Evolutionary conservation across 2,329 filamentous ascomycete genomes (phyloP), one percentile per base, ranked within the genome.

Genomic region (Ceratocystis cubensis): DNA sequence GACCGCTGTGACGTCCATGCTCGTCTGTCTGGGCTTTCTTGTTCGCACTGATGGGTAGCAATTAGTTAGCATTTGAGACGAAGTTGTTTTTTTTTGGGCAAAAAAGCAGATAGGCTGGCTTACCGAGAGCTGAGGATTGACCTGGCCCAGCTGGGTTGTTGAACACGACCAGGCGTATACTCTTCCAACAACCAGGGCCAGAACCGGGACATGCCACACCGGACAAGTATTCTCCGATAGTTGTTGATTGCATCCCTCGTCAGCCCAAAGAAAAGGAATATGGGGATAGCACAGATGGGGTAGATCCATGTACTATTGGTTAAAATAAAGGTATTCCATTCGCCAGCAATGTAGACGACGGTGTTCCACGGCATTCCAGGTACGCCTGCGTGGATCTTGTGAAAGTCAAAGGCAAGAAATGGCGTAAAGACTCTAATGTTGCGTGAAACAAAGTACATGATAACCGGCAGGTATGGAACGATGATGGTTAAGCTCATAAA

Each of bases 231-330:
- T 1, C 69, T 64, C 22, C 80, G 76, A 71, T 84, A 84, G 64
- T 74, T 75, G 66, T 81, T 80, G 68, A 79, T 74, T 10, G 80
- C 80, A 37, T 84, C 82, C 30, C 76, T 76, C n/a, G 80, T 82
- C 67, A 78, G 78, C 59, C 83, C 82, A 66, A 84, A 85, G 72
- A 82, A 83, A 37, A 78, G 53, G 53, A 84, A 80, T 61, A 84
- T 76, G 61, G 78, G 75, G 0, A 80, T 70, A 3, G 76, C 74
- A 1, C 80, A 78, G 1, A 81, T 63, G 65, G 82, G 79, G 25
- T 77, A 69, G 22, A 84, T 76, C 73, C 81, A 85, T 65, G 75
- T 75, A 67, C 77, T 75, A 70, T 81, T 80, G 70, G 81, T 70
- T 62, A 75, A 71, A 1, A 71, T 64, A 63, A 78, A 79, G 13